Base-by-base conservation (phyloP, 495 filamentous ascomycete genomes). In the Daldinia decipiens region DNA sequence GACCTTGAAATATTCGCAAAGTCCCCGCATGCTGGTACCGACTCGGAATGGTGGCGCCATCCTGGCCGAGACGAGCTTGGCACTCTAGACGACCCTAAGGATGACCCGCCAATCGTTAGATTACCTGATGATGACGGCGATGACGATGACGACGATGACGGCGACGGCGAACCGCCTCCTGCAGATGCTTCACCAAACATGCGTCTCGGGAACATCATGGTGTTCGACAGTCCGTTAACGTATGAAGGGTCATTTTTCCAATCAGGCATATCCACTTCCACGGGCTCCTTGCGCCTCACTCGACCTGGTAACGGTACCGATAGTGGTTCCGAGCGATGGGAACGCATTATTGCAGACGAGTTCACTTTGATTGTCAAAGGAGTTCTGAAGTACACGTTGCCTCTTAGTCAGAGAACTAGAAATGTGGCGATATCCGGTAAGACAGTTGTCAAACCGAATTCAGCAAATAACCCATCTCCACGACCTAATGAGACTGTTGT, bases 1-100 rank as follows among this genome's bases (percentile, higher is more conserved):
- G 92, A 98, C 76, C 84, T 98, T 57, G 92, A 95, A 72, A 86
- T 99, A 24, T 98, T 98, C 78, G 95, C 95, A 6, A 95, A 94
- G 76, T 97, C 93, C 52, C 91, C 90, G 24, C 90, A 93, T 75
- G 90, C 95, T 36, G 90, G 91, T 26, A 90, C 87, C 26, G 91
- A 93, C 64, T 84, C 84, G 59, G 88, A 90, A 62, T 89, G 90
- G 79, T 93, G 90, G 89, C 86, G 87, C 9, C 85, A 88, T 59
- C 87, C 88, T 66, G 82, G 80, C 29, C 76, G 74, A 12, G 79
- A 79, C 53, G 79, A 81, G 63, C 76, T 73, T 74, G 31, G 31
- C 19, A 66, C 68, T 5, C 59, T 76, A 9, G 79, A 81, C 54
- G 81, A 80, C 36, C 90, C 92, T 32, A 91, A 88, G 17, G 70